Evolutionary conservation across 768 basidiomycete genomes (phyloP).

Genomic region (Tylopilus subfusipes): DNA sequence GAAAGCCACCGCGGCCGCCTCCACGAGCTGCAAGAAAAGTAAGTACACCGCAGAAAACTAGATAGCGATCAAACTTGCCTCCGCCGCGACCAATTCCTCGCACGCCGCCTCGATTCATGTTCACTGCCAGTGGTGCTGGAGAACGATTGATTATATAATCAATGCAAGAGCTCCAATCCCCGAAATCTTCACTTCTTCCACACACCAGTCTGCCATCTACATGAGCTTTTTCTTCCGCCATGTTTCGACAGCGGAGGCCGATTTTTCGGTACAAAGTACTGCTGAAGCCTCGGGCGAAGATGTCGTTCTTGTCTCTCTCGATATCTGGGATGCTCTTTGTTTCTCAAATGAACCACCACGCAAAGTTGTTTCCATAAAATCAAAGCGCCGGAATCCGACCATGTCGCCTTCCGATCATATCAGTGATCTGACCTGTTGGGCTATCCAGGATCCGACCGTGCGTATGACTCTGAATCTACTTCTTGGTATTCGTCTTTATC

Average conservation of each 20-base stretch:
- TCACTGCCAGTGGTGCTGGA: neutral
- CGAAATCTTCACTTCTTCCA: neutral
- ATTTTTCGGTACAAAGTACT: constrained; percentile 25
- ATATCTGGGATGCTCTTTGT: constrained; percentile 32
- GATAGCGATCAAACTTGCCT: constrained; percentile 28
- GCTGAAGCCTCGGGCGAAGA: constrained; percentile 16
- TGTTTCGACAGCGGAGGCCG: constrained; percentile 19
- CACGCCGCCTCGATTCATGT: constrained; percentile 51
- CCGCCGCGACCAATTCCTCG: constrained; percentile 58
- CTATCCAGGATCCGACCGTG: constrained; percentile 38
- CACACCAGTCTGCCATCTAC: neutral
- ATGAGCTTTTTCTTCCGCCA: constrained; percentile 40
- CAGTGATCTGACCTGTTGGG: constrained; percentile 34
- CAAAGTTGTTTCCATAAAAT: constrained; percentile 23
- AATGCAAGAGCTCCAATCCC: no score
- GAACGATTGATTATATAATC: constrained; percentile 24
- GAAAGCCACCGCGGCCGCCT: constrained; percentile 66
- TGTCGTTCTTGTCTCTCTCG: constrained; percentile 29
- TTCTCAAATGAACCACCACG: constrained; percentile 11
- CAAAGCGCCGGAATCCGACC: constrained; percentile 12
- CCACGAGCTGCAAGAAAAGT: constrained; percentile 45
- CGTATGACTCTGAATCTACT: constrained; percentile 8
- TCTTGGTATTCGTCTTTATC: constrained; percentile 19
- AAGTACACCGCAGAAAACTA: neutral
- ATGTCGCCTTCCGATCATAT: neutral